These are phyloP conservation scores for Neopestalotiopsis sp. DNA, from an alignment of 2,329 filamentous ascomycete species.

Conservation along the genomic window DNA sequence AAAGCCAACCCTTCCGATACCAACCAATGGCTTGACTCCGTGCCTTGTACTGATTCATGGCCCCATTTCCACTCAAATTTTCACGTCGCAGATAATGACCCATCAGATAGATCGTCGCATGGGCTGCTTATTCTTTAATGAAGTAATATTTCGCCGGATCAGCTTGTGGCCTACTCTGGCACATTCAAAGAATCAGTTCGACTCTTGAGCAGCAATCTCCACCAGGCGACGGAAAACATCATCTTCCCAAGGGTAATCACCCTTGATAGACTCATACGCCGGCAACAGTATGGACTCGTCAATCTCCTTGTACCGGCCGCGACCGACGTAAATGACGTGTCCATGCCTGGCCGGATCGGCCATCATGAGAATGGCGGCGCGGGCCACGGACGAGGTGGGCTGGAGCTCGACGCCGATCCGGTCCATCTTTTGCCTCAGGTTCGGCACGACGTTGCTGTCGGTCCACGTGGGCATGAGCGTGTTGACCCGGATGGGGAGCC, in stretches of 20 bases:
- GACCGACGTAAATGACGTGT: constrained; percentile 56
- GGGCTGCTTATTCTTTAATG: too few species aligned
- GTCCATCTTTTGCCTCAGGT: constrained; percentile 40
- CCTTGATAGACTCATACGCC: not conserved
- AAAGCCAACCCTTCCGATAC: constrained; percentile 11
- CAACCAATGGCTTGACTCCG: not conserved
- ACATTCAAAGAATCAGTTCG: not conserved
- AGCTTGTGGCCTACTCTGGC: too few species aligned
- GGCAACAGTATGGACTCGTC: constrained; percentile 38
- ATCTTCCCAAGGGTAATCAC: constrained; percentile 20
- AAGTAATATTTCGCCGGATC: too few species aligned
- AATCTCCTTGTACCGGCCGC: constrained; percentile 56
- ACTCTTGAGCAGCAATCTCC: not conserved
- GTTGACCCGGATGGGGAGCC: constrained; percentile 60
- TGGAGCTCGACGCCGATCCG: constrained; percentile 48
- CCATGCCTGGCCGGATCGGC: constrained; percentile 52
- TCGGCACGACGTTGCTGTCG: constrained; percentile 51
- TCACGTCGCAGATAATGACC: too few species aligned
- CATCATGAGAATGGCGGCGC: constrained; percentile 54
- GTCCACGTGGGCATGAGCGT: constrained; percentile 62
- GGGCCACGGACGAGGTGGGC: constrained; percentile 51
- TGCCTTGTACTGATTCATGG: not conserved
- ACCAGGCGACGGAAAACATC: not conserved
- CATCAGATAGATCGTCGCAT: too few species aligned
- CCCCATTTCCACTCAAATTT: not conserved